A percentile compares a stretch with the other conserved stretches of the same genome.
These are phyloP conservation scores for Kandelia obovata DNA, from an alignment of 345 rosid genomes.

Conservation along the genomic window DNA sequence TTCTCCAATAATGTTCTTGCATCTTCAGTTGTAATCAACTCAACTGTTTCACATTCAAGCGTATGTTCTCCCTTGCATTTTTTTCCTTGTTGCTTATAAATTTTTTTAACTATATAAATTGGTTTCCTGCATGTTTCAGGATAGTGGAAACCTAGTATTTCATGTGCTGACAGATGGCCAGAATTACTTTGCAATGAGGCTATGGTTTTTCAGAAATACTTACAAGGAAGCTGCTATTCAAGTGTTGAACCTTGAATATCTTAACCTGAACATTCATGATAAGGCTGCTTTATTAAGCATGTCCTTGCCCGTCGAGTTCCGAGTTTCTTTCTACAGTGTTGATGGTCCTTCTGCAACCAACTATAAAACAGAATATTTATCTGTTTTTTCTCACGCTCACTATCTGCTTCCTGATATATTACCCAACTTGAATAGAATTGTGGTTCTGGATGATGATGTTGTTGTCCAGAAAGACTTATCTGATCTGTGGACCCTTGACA, in stretches of 20 bases:
- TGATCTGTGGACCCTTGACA: conserved; percentile 59
- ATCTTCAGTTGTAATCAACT: conserved; percentile 35
- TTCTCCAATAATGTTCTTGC: conserved; percentile 30
- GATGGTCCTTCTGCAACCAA: conserved; percentile 35
- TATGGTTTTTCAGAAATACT: conserved; percentile 24
- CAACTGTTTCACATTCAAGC: conserved; percentile 25
- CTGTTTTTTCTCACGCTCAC: conserved; percentile 72
- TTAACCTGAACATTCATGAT: conserved; percentile 38
- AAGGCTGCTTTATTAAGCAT: conserved; percentile 40
- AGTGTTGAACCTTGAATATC: conserved; percentile 26
- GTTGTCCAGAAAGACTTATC: conserved; percentile 85
- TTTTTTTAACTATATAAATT: conserved; percentile 23
- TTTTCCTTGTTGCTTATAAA: conserved; percentile 1
- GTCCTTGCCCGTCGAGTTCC: conserved; percentile 77
- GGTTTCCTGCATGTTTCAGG: conserved; percentile 54
- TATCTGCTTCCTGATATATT: conserved; percentile 77
- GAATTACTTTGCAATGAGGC: conserved; percentile 29
- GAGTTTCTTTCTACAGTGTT: conserved; percentile 48
- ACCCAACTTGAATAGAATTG: conserved; percentile 55
- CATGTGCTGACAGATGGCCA: conserved; percentile 33
- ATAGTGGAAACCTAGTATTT: conserved; percentile 48
- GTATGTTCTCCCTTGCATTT: conserved; percentile 36
- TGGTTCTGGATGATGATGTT: conserved; percentile 88
- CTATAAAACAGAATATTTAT: conserved; percentile 60
- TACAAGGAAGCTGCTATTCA: conserved; percentile 25